A percentile compares a stretch with the other conserved stretches of the same genome.
phyloP scores from a whole-genome alignment of 352 stramenopile genomes.

The Phytopythium kandeliae region DNA sequence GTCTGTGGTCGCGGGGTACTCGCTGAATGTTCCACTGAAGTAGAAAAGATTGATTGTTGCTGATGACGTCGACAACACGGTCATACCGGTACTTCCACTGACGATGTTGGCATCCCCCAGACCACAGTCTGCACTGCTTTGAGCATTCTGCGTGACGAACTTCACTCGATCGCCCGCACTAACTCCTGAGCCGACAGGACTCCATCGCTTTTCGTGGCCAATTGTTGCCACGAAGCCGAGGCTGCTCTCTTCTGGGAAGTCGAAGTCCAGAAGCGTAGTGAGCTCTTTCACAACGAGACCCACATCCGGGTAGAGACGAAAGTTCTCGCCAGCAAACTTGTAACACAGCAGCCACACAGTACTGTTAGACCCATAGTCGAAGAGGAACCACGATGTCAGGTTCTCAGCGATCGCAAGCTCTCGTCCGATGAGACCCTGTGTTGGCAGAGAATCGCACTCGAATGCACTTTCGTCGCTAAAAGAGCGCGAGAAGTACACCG shows the following conservation, averaged over 20 bases:
- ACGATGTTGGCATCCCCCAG: slow-evolving; percentile 26
- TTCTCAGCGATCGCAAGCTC: slow-evolving; percentile 35
- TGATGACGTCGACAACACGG: slow-evolving; percentile 6
- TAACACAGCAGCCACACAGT: slow-evolving; percentile 53
- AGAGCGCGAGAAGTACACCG: not conserved
- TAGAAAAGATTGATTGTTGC: slow-evolving; percentile 5
- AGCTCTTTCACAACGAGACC: slow-evolving; percentile 47
- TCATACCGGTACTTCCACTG: slow-evolving; percentile 31
- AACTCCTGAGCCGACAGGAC: slow-evolving; percentile 39
- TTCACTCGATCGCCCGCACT: slow-evolving; percentile 36
- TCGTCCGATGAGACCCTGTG: slow-evolving; percentile 27
- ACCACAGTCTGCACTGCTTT: slow-evolving; percentile 41
- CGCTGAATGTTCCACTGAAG: slow-evolving; percentile 35
- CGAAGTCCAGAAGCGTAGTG: slow-evolving; percentile 32
- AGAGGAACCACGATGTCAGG: slow-evolving; percentile 40
- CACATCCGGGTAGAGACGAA: slow-evolving; percentile 34
- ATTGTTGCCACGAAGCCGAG: slow-evolving; percentile 41
- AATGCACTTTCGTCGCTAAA: slow-evolving; percentile 9
- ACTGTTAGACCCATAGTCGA: slow-evolving; percentile 43
- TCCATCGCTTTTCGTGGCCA: slow-evolving; percentile 41
- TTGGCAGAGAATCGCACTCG: slow-evolving; percentile 29
- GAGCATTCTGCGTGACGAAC: slow-evolving; percentile 45
- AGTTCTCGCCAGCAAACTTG: slow-evolving; percentile 54
- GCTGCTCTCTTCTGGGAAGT: slow-evolving; percentile 15
- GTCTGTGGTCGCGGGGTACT: slow-evolving; percentile 25